Evolutionary conservation across 2,329 filamentous ascomycete species (phyloP), one percentile per base, ranked within the genome.

Genomic region (Aspergillus viridinutans): DNA sequence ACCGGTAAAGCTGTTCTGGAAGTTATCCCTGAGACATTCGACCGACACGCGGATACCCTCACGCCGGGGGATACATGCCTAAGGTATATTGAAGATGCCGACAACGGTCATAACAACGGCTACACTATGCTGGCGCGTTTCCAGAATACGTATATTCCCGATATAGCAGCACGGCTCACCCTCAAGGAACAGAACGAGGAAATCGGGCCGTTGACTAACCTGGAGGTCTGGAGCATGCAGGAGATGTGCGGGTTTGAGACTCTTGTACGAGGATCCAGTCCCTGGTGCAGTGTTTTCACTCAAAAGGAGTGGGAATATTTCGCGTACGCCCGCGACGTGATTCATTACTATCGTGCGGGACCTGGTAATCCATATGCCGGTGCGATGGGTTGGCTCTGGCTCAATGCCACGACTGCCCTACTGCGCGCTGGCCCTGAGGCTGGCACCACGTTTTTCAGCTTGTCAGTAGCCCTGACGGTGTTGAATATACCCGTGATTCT

Each of bases 191-290:
- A 52, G 1, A 71, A 71, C 47, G 26, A 49, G 6, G 62, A 65
- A 1, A 60, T 74, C 5, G 70, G 78, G n/a, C 77, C 76, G 32
- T 76, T 83, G 55, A 73, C 69, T 0, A 72, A 78, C 49, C 63
- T 72, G 3, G 82, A 85, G 54, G 68, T 85, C 40, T 85, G 80
- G 63, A 75, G 78, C 57, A 85, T 85, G 83, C 83, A 85, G 66
- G 82, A 85, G 61, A 79, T 85, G 73, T 85, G 83, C 64, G 83
- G 81, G 1, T 86, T 85, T 60, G 83, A 85, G 67, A 82, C 75
- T 0, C 77, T 81, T 2, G 78, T 79, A 0, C 76, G 79, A 56
- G 83, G 83, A 6, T 72, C 68, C 23, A 84, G 81, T 65, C 74
- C 75, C 5, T 85, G 83, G 83, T 85, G 83, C 60, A 69, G 80